phyloP scores from a whole-genome alignment of 257 asterid species.

The Solanum tarijense region DNA sequence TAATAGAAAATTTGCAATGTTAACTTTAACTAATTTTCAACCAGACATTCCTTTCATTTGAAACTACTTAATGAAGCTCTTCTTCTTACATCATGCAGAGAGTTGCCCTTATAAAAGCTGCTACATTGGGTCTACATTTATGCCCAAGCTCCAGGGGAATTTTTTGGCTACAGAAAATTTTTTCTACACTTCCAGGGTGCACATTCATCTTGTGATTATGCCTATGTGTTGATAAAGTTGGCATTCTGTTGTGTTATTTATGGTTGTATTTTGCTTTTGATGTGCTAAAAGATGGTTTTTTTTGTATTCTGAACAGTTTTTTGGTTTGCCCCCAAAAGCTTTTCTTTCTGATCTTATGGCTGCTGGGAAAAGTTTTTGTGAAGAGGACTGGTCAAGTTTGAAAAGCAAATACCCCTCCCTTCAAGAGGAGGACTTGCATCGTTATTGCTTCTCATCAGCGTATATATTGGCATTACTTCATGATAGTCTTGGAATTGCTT shows the following conservation, averaged over 20 bases:
- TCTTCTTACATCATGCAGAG: slow-evolving; percentile 35
- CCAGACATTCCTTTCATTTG: not conserved
- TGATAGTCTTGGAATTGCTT: slow-evolving; percentile 86
- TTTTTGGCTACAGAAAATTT: slow-evolving; percentile 94
- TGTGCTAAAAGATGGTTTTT: not conserved
- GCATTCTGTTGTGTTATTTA: not conserved
- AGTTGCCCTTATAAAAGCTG: slow-evolving; percentile 59
- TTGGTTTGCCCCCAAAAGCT: slow-evolving; percentile 54
- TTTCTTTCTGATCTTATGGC: slow-evolving; percentile 67
- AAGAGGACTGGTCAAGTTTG: slow-evolving; percentile 73
- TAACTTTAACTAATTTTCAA: not conserved
- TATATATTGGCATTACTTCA: slow-evolving; percentile 91
- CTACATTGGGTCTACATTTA: slow-evolving; percentile 61
- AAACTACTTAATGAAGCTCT: not conserved
- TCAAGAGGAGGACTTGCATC: slow-evolving; percentile 69
- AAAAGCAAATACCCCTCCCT: slow-evolving; percentile 41
- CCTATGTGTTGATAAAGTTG: not conserved
- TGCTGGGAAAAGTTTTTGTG: slow-evolving; percentile 85
- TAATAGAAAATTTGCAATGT: not conserved
- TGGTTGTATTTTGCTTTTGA: not conserved
- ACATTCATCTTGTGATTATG: not conserved
- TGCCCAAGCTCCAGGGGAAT: slow-evolving; percentile 80
- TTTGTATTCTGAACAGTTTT: slow-evolving; percentile 44
- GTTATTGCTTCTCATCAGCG: slow-evolving; percentile 92
- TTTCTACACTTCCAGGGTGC: slow-evolving; percentile 85